phyloP scores from a whole-genome alignment of 169 alveolate genomes.

The Cryptosporidium parvum region DNA sequence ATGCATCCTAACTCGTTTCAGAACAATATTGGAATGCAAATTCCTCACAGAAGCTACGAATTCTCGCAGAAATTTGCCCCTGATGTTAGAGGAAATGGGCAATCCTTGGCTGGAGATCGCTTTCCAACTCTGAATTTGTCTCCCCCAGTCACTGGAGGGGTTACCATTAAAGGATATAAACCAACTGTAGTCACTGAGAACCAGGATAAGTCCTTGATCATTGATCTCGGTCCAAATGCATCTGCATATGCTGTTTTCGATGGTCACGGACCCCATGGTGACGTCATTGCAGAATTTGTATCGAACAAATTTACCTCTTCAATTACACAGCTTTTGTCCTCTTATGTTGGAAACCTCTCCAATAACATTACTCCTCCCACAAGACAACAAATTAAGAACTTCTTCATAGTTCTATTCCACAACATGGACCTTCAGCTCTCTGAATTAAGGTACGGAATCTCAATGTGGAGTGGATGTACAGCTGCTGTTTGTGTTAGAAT shows the following conservation, averaged over 20 bases:
- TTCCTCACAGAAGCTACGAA: neutral
- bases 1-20: neutral
- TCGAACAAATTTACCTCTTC: conserved; percentile 43
- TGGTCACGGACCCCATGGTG: conserved; percentile 76
- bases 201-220: conserved; percentile 52
- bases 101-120: too few species aligned
- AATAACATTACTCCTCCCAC: conserved; percentile 1
- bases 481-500: conserved; percentile 55
- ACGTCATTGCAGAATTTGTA: conserved; percentile 55
- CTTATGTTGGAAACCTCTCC: neutral
- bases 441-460: conserved; percentile 58
- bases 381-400: conserved; percentile 62
- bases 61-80: neutral
- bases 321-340: conserved; percentile 38
- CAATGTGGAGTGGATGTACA: conserved; percentile 75
- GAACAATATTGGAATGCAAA: neutral
- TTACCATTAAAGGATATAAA: conserved; percentile 61
- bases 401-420: conserved; percentile 49
- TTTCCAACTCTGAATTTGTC: neutral
- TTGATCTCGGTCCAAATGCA: conserved; percentile 38
- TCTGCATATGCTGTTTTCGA: conserved; percentile 74
- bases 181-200: conserved; percentile 60
- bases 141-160: conserved; percentile 32
- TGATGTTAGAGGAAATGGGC: neutral
- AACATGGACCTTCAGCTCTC: conserved; percentile 66